Evolutionary conservation across 129 eudicot genomes (phyloP).

Genomic region (Smallanthus sonchifolius): DNA sequence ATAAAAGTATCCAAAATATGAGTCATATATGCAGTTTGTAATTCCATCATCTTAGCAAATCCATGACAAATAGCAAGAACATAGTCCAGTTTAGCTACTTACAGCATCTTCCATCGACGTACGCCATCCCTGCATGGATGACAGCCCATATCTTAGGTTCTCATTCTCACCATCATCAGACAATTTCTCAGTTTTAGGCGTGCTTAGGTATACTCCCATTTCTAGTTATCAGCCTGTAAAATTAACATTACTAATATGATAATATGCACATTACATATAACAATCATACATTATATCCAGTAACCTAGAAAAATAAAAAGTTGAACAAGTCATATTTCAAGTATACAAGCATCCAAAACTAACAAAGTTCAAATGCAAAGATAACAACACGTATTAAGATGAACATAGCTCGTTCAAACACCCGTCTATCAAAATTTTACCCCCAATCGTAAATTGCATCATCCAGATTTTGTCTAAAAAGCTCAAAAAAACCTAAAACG

Average conservation of each 20-base stretch:
- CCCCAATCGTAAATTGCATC: not conserved
- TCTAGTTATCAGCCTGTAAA: slow-evolving; percentile 28
- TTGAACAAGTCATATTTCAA: not conserved
- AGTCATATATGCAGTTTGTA: not conserved
- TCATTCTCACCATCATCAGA: slow-evolving; percentile 84
- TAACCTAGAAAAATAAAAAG: not conserved
- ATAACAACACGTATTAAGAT: not conserved
- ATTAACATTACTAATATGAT: not conserved
- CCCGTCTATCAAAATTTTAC: not conserved
- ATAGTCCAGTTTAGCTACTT: slow-evolving; percentile 27
- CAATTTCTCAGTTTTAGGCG: slow-evolving; percentile 63
- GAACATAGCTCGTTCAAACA: not conserved
- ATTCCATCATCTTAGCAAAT: not conserved
- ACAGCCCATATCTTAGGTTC: slow-evolving; percentile 65
- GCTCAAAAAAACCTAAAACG: not conserved
- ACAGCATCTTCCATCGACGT: slow-evolving; percentile 96
- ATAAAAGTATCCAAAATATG: not conserved
- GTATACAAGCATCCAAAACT: not conserved
- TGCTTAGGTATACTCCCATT: slow-evolving; percentile 81
- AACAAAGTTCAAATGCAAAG: not conserved
- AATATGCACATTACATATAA: not conserved
- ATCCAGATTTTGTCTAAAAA: not conserved
- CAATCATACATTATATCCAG: not conserved
- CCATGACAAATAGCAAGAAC: not conserved
- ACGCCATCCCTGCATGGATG: slow-evolving; percentile 98